phyloP scores from a whole-genome alignment of 1,284 basidiomycete species.

The Phenoliferia sp. region DNA sequence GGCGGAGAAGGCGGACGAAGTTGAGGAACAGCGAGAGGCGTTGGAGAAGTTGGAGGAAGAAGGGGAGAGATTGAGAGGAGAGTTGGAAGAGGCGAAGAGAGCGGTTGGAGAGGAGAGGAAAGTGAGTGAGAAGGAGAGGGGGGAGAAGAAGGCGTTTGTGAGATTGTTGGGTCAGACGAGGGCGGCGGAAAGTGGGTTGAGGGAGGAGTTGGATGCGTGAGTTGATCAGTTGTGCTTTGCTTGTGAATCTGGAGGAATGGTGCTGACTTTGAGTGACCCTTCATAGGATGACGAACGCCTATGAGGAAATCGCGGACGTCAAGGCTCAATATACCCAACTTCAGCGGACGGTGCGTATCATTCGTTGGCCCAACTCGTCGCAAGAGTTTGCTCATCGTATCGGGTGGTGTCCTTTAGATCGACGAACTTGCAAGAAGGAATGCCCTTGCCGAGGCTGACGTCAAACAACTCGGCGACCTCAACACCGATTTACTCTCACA shows the following conservation, averaged over 20 bases:
- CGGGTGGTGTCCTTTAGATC: background rate
- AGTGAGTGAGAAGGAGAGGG: background rate
- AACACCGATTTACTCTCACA: background rate
- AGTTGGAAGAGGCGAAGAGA: background rate
- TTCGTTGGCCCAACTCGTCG: too few species aligned
- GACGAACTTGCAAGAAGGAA: constrained; percentile 1
- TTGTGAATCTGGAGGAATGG: background rate
- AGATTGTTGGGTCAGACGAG: background rate
- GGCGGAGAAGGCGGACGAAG: background rate
- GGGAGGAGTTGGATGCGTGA: constrained; percentile 2
- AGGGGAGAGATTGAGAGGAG: background rate
- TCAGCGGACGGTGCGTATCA: background rate
- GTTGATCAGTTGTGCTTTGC: background rate
- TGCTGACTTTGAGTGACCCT: background rate
- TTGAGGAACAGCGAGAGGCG: background rate
- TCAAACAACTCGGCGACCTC: background rate
- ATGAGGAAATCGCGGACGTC: background rate
- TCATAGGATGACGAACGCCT: background rate
- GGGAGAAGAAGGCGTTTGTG: background rate
- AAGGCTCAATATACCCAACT: background rate
- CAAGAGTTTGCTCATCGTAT: background rate
- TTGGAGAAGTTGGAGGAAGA: background rate
- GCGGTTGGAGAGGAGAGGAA: background rate
- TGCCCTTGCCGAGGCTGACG: background rate
- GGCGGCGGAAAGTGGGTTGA: background rate